Conservation (phyloP, 441 rosid species). For the Pelargonium fulgidum region DNA sequence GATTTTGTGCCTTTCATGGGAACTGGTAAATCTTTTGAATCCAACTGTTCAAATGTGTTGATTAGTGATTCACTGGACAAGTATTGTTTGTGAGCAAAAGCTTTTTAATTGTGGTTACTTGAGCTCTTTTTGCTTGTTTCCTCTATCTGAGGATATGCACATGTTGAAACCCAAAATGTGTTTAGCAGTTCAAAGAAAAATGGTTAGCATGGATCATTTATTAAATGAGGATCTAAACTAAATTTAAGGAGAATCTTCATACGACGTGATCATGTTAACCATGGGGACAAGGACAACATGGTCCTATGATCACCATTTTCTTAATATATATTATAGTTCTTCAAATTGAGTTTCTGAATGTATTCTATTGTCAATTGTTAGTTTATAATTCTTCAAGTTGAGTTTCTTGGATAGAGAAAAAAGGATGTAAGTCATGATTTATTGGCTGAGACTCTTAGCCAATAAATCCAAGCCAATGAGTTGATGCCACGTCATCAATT, state of each 20-base stretch:
- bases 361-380: too few species aligned
- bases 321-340: neutral
- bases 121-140: neutral
- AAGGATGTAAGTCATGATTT: too few species aligned
- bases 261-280: neutral
- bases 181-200: too few species aligned
- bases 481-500: too few species aligned
- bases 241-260: neutral
- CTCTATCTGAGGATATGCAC: too few species aligned
- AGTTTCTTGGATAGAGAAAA: too few species aligned
- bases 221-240: neutral
- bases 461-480: too few species aligned
- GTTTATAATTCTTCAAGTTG: too few species aligned
- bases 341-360: conserved; percentile 2
- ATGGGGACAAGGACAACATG: neutral
- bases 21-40: conserved; percentile 39
- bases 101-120: too few species aligned
- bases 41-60: neutral
- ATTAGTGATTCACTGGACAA: neutral
- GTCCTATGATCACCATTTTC: neutral
- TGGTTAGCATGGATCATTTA: neutral
- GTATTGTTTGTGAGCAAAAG: neutral
- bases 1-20: conserved; percentile 92
- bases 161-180: neutral
- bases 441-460: too few species aligned